A percentile compares a stretch with the other conserved stretches of the same genome.
These are phyloP conservation scores for Jackrogersella minutella DNA, from an alignment of 495 filamentous ascomycete genomes.

Conservation along the genomic window DNA sequence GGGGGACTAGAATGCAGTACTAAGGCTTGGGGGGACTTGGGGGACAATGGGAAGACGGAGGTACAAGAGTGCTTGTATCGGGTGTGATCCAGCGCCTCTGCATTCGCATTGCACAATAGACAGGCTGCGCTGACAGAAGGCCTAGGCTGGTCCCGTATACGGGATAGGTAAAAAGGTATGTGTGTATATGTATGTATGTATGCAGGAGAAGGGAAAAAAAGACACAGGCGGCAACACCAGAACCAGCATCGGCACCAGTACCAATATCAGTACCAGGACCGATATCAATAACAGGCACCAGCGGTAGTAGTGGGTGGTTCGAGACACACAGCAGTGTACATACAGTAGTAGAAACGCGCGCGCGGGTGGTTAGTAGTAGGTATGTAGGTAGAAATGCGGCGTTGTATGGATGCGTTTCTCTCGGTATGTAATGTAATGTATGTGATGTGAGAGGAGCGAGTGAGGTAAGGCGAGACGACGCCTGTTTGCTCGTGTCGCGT, in stretches of 20 bases:
- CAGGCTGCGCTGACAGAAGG: constrained; percentile 26
- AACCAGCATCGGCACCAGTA: constrained; percentile 2
- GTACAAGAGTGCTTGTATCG: constrained; percentile 39
- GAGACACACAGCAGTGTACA: constrained; percentile 9
- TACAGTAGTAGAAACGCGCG: background rate
- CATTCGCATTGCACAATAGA: constrained; percentile 35
- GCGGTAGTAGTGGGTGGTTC: background rate
- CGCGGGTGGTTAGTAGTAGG: background rate
- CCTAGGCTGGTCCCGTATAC: constrained; percentile 32
- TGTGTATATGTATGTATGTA: constrained; percentile 9
- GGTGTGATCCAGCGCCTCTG: constrained; percentile 39
- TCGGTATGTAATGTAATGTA: background rate
- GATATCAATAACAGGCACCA: constrained; percentile 3
- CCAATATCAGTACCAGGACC: background rate
- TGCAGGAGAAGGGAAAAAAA: constrained; percentile 43
- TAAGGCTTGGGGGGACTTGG: constrained; percentile 34
- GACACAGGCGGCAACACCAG: constrained; percentile 21
- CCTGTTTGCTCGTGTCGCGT: constrained; percentile 36
- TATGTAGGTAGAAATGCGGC: constrained; percentile 1
- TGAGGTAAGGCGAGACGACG: constrained; percentile 14
- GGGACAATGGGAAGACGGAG: constrained; percentile 17
- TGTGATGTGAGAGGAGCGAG: background rate
- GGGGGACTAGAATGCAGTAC: constrained; percentile 21
- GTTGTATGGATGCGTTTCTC: constrained; percentile 8
- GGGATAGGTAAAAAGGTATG: constrained; percentile 29